Evolutionary conservation across 225 moss, liverwort and hornwort species (phyloP).

Genomic region (Polytrichum commune): DNA sequence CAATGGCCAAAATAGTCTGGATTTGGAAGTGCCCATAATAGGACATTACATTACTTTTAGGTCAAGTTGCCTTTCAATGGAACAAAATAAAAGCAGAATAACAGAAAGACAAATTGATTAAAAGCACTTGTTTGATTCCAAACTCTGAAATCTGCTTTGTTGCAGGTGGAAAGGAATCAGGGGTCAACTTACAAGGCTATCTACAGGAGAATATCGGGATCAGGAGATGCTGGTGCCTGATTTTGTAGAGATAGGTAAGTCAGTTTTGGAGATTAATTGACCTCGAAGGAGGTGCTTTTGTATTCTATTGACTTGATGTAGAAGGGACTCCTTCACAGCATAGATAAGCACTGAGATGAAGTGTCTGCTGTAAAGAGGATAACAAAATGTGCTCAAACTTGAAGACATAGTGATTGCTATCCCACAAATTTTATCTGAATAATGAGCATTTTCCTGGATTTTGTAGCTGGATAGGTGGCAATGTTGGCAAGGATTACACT

Average conservation of each 20-base stretch:
- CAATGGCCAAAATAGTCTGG: too few species aligned
- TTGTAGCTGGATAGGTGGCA: too few species aligned
- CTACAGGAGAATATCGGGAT: conserved; percentile 64
- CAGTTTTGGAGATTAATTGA: not conserved
- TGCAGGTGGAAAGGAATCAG: conserved; percentile 83
- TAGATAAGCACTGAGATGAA: not conserved
- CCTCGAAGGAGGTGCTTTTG: not conserved
- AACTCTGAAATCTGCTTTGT: conserved; percentile 3
- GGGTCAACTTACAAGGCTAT: conserved; percentile 70
- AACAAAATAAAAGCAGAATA: not conserved
- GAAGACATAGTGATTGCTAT: too few species aligned
- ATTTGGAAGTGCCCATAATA: too few species aligned
- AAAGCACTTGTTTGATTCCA: not conserved
- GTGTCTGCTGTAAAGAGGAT: too few species aligned
- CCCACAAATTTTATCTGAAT: too few species aligned
- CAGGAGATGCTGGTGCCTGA: conserved; percentile 34
- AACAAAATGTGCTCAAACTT: too few species aligned
- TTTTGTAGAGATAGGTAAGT: not conserved
- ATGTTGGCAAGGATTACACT: too few species aligned
- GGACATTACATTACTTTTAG: too few species aligned
- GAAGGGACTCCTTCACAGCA: not conserved
- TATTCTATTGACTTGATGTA: not conserved
- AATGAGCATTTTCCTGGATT: too few species aligned
- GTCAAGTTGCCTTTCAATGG: not conserved
- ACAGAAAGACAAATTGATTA: too few species aligned